A percentile compares a stretch with the other conserved stretches of the same genome.
These are phyloP conservation scores for Tausonia pullulans DNA, from an alignment of 1,284 basidiomycete species.

Conservation along the genomic window DNA sequence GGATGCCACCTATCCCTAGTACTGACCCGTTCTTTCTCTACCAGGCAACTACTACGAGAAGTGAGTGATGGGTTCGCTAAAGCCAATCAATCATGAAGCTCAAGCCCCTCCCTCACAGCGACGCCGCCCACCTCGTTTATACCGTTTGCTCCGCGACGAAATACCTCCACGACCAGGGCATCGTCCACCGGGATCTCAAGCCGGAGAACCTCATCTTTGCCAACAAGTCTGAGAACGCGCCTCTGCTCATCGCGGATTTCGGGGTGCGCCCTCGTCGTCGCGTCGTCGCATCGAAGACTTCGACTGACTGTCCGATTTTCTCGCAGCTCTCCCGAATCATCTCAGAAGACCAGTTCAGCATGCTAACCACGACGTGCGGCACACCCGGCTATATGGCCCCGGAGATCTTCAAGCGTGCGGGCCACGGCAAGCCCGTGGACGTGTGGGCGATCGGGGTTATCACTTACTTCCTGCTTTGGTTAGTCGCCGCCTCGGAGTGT, in stretches of 20 bases:
- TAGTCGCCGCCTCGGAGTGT: too few species aligned
- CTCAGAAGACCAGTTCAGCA: conserved; percentile 76
- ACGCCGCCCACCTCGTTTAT: conserved; percentile 79
- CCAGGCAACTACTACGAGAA: conserved; percentile 85
- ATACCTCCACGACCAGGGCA: conserved; percentile 84
- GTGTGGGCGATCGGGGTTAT: conserved; percentile 97
- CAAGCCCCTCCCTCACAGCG: conserved; percentile 39
- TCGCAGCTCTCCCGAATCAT: conserved; percentile 50
- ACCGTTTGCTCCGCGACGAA: conserved; percentile 78
- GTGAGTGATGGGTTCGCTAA: conserved; percentile 37
- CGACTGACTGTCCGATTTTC: background rate
- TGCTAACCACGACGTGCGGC: conserved; percentile 56
- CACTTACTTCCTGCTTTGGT: conserved; percentile 36
- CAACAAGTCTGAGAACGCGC: conserved; percentile 75
- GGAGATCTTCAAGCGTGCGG: conserved; percentile 93
- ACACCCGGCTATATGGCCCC: conserved; percentile 75
- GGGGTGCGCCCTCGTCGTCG: conserved; percentile 51
- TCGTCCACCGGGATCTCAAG: conserved; percentile 85
- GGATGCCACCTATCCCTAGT: background rate
- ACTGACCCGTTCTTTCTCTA: background rate
- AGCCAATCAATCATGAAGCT: too few species aligned
- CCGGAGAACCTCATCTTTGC: conserved; percentile 96
- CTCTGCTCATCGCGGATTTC: conserved; percentile 96
- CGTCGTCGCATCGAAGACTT: conserved; percentile 8
- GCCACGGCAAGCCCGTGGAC: conserved; percentile 92